phyloP scores from a whole-genome alignment of 202 grass and related monocot genomes.

The Brachypodium distachyon region DNA sequence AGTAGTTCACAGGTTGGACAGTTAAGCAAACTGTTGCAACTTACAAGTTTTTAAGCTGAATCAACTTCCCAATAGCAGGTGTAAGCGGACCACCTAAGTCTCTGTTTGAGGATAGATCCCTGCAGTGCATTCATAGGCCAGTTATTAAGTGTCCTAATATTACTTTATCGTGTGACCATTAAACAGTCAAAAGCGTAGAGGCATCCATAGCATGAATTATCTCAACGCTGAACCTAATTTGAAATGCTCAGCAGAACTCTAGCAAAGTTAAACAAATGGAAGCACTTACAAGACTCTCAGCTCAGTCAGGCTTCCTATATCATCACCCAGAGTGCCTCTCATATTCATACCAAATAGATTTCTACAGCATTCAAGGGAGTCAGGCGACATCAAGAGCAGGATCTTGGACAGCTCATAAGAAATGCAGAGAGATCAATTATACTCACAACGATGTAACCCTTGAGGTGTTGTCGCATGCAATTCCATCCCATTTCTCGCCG shows the following conservation, averaged over 20 bases:
- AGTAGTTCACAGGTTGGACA: neutral
- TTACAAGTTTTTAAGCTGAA: conserved; percentile 62
- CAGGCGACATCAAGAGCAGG: neutral
- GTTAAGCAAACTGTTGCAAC: conserved; percentile 13
- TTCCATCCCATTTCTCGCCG: conserved; percentile 43
- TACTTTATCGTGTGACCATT: neutral
- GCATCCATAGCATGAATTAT: neutral
- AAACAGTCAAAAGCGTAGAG: neutral
- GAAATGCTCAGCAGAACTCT: neutral
- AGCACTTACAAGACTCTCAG: conserved; percentile 46
- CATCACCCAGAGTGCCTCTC: conserved; percentile 34
- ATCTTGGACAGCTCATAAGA: neutral
- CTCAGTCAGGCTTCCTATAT: conserved; percentile 59
- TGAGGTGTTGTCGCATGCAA: conserved; percentile 26
- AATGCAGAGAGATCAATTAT: neutral
- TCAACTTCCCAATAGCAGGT: conserved; percentile 50
- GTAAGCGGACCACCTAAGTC: conserved; percentile 40
- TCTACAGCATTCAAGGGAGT: conserved; percentile 6
- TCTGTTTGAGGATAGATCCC: conserved; percentile 75
- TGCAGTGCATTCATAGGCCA: conserved; percentile 28
- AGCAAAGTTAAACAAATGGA: neutral
- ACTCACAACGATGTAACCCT: conserved; percentile 67
- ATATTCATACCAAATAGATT: conserved; percentile 51
- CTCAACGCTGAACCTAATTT: neutral
- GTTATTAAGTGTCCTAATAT: neutral